Base-by-base conservation (phyloP, 257 asterid genomes). In the Nicotiana knightiana region DNA sequence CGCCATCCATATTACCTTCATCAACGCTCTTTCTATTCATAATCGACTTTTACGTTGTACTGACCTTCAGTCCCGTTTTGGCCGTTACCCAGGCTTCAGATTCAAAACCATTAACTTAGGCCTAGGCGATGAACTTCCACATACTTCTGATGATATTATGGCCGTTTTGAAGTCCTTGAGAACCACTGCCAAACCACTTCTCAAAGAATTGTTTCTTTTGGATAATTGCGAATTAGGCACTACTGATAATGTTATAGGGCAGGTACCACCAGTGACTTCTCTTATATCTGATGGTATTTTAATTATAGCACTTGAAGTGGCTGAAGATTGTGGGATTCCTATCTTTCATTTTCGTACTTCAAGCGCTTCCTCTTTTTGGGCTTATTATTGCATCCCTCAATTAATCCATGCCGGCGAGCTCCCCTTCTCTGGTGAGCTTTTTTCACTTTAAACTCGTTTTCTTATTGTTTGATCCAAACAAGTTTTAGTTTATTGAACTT, bases 331-430 rank as follows among this genome's bases (percentile, higher is more conserved):
- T 80, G 87, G 83, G 0, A 67, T 92, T 59, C 93, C 90, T 0
- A 79, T 88, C 1, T 43, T 92, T 70, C 89, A 87, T 80, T 91
- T 92, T 21, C 92, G 89, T 0, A 91, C 97, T 0, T 59, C 90
- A 8, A 91, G 97, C 67, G 91, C 97, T 1, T 89, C 90, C 85
- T 90, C 87, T 2, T 81, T 93, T 24, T 93, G 93, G 97, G 75
- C 87, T 67, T 88, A 88, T 81, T 39, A 92, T 10, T 90, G 91
- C 73, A 55, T 90, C 83, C 97, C 94, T 9, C 86, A 90, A 37
- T 93, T 91, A 63, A 89, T 93, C 63, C 81, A 93, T 65, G 85
- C 88, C 51, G 91, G 91, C 39, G 93, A 91, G 26, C 35, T 89
- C 77, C 97, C 97, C 24, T 90, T 93, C 82, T 51, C 37, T 82